Base-by-base conservation (phyloP, 2,329 filamentous ascomycete genomes). In the Pseudogymnoascus sp. region DNA sequence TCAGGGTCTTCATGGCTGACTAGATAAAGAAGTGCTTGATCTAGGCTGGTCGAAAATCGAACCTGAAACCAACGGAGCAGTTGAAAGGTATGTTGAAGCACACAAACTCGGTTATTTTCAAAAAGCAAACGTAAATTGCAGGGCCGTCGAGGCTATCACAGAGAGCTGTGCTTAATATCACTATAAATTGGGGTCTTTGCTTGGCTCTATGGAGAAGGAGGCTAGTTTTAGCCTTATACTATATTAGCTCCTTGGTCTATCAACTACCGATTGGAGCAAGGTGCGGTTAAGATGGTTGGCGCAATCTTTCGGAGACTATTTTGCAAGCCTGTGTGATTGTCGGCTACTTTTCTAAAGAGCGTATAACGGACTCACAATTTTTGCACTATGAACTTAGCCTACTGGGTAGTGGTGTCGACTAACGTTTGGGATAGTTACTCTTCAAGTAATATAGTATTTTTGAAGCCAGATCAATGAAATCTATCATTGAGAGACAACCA, bases 171-270 rank as follows among this genome's bases (percentile, higher is more conserved):
- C 26, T 26, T 6, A 51, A 26, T 51, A 51, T n/a, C 45, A 51
- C 45, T 29, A 26, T 51, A 31, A 31, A 31, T 31, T 4, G 8
- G 29, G 29, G 45, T 26, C 21, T n/a, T 51, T 51, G 45, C 45
- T 51, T 51, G 45, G 45, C 45, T 51, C n/a, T 16, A 51, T 51
- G 45, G 23, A 51, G 45, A 51, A 51, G 45, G 45, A 51, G 45
- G 45, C 21, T 51, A 29, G 21, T 51, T 45, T 51, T 51, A 51
- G 45, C 45, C 45, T 51, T 51, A 51, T 29, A 29, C 23, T 29
- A 29, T 29, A 51, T 6, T 26, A 51, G 45, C 45, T n/a, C 7
- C 45, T 14, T 26, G 45, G 21, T 51, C 45, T 47, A 47, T 23
- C 45, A 51, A 29, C 45, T 51, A 14, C 45, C 45, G 45, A 51